Evolutionary conservation across 1,139 yeast species (phyloP), one percentile per base, ranked within the genome.

Genomic region (Yamadazyma spencermartinsiae): DNA sequence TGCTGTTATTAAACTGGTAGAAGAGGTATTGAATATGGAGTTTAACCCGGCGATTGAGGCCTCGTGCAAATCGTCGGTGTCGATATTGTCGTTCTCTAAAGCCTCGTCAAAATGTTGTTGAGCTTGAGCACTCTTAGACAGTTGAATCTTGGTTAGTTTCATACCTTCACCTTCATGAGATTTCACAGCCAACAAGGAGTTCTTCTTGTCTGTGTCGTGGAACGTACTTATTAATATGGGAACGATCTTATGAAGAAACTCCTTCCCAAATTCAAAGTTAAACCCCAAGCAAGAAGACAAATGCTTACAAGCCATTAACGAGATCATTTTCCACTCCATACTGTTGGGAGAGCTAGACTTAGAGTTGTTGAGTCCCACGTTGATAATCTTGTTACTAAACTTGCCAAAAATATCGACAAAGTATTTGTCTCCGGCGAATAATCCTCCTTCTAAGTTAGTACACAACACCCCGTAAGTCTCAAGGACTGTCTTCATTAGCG

Each of bases 371-470:
- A 37, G 33, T 28, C 58, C 60, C 9, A 50, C 44, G 15, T 56
- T 50, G 16, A 76, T 58, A 40, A 76, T 61, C 9, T 48, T 46
- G 21, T 63, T 62, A 10, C 72, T 58, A 31, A 84, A 64, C 6
- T 51, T 49, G 25, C 72, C 60, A 50, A 86, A 77, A 28, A 66
- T 55, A 44, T 68, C 65, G 10, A 83, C 76, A 51, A 86, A 83
- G 14, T 61, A 71, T 28, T 76, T 65, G 59, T 87, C 92, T 28
- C 95, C 95, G 13, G 82, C 72, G 50, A 87, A 81, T 34, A 88
- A 67, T 7, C 81, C 81, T 10, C 77, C 79, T 48, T 85, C 88
- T 43, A 88, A 74, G 34, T 78, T 71, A 19, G 65, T 56, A 59
- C 95, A 86, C 42, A 88, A 80, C 0, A 76, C 74, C 9, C 70